A percentile compares a stretch with the other conserved stretches of the same genome.
These are phyloP conservation scores for Metschnikowia vanudenii DNA, from an alignment of 805 yeast species.

Conservation along the genomic window DNA sequence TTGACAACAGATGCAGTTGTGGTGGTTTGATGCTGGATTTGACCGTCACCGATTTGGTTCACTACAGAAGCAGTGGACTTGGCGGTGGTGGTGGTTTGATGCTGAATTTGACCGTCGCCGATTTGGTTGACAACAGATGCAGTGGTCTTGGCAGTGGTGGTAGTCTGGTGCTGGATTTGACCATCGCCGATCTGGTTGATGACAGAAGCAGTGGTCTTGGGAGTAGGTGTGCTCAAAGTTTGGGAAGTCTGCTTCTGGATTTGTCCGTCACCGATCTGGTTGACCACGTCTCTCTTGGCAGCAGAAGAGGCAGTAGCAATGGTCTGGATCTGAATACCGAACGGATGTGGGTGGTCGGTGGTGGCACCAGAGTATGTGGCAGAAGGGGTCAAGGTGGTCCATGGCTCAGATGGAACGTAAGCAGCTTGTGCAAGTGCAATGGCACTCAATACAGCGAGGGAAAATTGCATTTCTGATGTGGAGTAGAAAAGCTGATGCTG, in stretches of 20 bases:
- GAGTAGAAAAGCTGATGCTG: neutral
- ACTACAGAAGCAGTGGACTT: conserved; percentile 17
- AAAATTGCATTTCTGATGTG: conserved; percentile 14
- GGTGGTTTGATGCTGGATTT: conserved; percentile 27
- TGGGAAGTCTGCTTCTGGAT: conserved; percentile 14
- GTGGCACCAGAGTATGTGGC: conserved; percentile 51
- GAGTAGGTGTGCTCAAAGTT: conserved; percentile 2
- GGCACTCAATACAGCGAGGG: conserved; percentile 30
- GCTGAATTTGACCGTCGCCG: conserved; percentile 49
- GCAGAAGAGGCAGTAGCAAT: conserved; percentile 29
- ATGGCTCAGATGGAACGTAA: conserved; percentile 62
- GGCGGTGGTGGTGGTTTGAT: conserved; percentile 33
- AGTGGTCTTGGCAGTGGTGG: conserved; percentile 8
- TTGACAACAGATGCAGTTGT: conserved; percentile 11
- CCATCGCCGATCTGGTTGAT: conserved; percentile 20
- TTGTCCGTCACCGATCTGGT: conserved; percentile 23
- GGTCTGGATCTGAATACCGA: conserved; percentile 69
- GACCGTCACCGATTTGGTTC: conserved; percentile 32
- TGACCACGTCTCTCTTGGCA: conserved; percentile 28
- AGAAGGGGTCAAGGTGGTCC: conserved; percentile 73
- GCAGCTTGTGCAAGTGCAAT: conserved; percentile 57
- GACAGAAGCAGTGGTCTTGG: conserved; percentile 12
- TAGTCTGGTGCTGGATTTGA: conserved; percentile 18
- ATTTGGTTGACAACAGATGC: conserved; percentile 45
- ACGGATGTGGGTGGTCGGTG: conserved; percentile 53